Percentiles rank a stretch among this genome's conserved stretches.
Conservation (phyloP, 139 green algal genomes). For the Tetraselmis chui region DNA sequence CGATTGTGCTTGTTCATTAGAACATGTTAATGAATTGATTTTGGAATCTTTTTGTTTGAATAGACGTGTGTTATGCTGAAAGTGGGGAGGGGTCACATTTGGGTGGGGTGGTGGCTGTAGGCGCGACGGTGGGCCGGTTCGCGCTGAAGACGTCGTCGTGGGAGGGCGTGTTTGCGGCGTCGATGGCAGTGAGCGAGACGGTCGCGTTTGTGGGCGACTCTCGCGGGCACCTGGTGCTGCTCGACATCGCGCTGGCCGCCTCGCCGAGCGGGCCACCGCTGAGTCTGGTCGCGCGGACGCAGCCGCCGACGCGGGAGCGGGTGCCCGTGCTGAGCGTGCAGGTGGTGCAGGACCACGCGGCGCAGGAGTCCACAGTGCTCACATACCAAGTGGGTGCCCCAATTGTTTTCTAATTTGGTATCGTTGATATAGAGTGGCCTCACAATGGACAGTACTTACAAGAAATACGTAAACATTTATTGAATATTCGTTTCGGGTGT, state of each 20-base stretch:
- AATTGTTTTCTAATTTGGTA: too few species aligned
- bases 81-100: too few species aligned
- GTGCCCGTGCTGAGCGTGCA: neutral
- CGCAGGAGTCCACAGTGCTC: neutral
- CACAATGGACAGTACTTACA: too few species aligned
- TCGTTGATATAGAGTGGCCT: too few species aligned
- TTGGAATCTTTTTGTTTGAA: too few species aligned
- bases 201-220: neutral
- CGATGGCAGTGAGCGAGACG: neutral
- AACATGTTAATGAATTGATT: too few species aligned
- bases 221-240: neutral
- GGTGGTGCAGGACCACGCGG: neutral
- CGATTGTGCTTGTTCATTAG: too few species aligned
- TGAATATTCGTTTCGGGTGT: too few species aligned
- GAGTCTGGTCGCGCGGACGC: neutral
- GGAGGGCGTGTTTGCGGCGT: neutral
- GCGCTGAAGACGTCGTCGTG: neutral
- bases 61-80: too few species aligned
- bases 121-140: neutral
- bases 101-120: too few species aligned
- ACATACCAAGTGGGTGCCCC: neutral
- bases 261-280: neutral
- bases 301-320: neutral
- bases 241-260: neutral
- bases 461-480: too few species aligned